Evolutionary conservation across 2,329 filamentous ascomycete genomes (phyloP).

Genomic region (Tolypocladium ophioglossoides): DNA sequence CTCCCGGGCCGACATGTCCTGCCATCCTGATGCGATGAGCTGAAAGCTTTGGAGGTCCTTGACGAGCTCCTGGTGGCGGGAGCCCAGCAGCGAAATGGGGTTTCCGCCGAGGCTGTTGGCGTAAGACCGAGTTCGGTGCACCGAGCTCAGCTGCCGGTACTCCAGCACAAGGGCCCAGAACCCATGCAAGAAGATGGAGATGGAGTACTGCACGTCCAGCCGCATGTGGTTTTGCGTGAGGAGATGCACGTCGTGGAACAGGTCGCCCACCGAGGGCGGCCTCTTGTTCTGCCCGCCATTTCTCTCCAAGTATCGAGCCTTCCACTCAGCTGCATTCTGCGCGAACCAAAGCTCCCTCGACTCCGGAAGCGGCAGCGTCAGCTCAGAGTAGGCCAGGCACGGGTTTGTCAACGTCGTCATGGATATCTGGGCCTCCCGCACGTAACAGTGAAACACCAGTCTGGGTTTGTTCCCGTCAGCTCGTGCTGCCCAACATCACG

Average conservation of each 20-base stretch:
- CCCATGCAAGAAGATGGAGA: slow-evolving; percentile 51
- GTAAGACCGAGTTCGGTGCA: slow-evolving; percentile 36
- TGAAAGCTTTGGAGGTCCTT: slow-evolving; percentile 42
- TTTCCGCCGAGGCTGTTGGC: slow-evolving; percentile 27
- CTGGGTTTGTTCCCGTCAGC: slow-evolving; percentile 16
- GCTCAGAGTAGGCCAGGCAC: slow-evolving; percentile 57
- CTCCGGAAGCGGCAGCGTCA: slow-evolving; percentile 55
- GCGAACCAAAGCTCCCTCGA: slow-evolving; percentile 56
- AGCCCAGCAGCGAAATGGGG: slow-evolving; percentile 35
- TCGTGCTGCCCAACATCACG: background rate
- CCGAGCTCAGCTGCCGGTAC: slow-evolving; percentile 48
- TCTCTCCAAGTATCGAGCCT: slow-evolving; percentile 40
- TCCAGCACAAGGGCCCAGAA: slow-evolving; percentile 58
- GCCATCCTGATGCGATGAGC: slow-evolving; percentile 29
- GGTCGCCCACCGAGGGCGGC: slow-evolving; percentile 42
- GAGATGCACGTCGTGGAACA: slow-evolving; percentile 45
- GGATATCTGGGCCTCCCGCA: slow-evolving; percentile 56
- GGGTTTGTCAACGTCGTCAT: slow-evolving; percentile 56
- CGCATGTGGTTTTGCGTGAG: slow-evolving; percentile 36
- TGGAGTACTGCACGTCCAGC: slow-evolving; percentile 46
- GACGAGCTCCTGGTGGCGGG: slow-evolving; percentile 52
- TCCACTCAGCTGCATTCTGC: slow-evolving; percentile 53
- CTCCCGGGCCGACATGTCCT: slow-evolving; percentile 34
- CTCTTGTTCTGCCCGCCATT: slow-evolving; percentile 26
- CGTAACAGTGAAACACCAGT: slow-evolving; percentile 53